A percentile compares a stretch with the other conserved stretches of the same genome.
phyloP scores from a whole-genome alignment of 2,329 filamentous ascomycete genomes.

The Herpomyces periplanetae region DNA sequence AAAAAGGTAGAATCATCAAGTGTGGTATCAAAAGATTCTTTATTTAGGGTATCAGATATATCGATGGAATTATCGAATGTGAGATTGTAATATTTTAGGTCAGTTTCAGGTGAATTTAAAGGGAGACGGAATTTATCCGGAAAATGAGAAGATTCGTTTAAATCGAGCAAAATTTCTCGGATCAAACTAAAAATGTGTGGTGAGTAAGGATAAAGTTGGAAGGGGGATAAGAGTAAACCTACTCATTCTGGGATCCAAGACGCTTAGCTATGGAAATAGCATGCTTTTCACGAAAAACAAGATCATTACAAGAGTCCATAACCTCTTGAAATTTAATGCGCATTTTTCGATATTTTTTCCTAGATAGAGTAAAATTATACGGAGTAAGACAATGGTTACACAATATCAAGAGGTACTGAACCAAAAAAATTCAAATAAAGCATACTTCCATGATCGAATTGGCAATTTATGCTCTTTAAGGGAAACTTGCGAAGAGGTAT shows the following conservation, averaged over 20 bases:
- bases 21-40: slow-evolving; percentile 15
- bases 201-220: slow-evolving; percentile 4
- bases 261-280: slow-evolving; percentile 42
- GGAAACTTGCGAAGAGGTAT: too few species aligned
- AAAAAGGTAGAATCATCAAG: slow-evolving; percentile 10
- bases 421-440: too few species aligned
- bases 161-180: slow-evolving; percentile 49
- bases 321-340: slow-evolving; percentile 33
- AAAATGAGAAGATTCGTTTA: slow-evolving; percentile 50
- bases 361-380: too few species aligned
- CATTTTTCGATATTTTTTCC: slow-evolving; percentile 90
- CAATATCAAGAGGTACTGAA: too few species aligned
- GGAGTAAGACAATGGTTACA: too few species aligned
- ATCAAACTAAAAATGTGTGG: slow-evolving; percentile 20
- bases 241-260: slow-evolving; percentile 75
- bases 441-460: too few species aligned
- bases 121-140: slow-evolving; percentile 20
- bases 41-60: slow-evolving; percentile 5
- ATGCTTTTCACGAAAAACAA: slow-evolving; percentile 43
- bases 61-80: slow-evolving; percentile 4
- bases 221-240: slow-evolving; percentile 7
- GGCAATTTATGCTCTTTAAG: too few species aligned
- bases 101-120: slow-evolving; percentile 5
- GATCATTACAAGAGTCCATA: slow-evolving; percentile 39
- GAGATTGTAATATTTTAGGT: slow-evolving; percentile 2